These are phyloP conservation scores for Trichomonascus vanleenenianus DNA, from an alignment of 805 yeast species.

Conservation along the genomic window DNA sequence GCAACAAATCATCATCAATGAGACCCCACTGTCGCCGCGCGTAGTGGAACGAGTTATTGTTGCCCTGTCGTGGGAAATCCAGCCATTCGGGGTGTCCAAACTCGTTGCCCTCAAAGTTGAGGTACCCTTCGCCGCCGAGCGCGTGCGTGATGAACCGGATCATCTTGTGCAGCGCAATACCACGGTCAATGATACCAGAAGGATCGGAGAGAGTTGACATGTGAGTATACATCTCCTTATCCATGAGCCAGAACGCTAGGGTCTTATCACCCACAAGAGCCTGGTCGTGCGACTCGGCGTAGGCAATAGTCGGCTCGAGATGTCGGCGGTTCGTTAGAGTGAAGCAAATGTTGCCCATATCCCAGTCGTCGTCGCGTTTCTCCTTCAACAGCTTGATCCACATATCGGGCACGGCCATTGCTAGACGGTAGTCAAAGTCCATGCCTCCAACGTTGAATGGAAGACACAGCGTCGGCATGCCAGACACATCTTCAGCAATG, in stretches of 20 bases:
- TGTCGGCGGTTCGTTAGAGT: conserved; percentile 85
- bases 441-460: conserved; percentile 73
- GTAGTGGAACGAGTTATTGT: conserved; percentile 80
- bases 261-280: conserved; percentile 97
- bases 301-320: conserved; percentile 81
- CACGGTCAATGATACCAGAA: conserved; percentile 79
- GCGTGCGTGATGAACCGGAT: conserved; percentile 81
- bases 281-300: conserved; percentile 95
- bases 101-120: conserved; percentile 95
- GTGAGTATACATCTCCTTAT: conserved; percentile 94
- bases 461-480: conserved; percentile 91
- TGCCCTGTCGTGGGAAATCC: conserved; percentile 91
- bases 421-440: conserved; percentile 88
- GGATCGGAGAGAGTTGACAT: conserved; percentile 73
- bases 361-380: conserved; percentile 82
- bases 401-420: conserved; percentile 99
- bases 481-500: conserved; percentile 95
- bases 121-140: conserved; percentile 94
- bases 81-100: conserved; percentile 99
- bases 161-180: conserved; percentile 83
- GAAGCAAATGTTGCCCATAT: conserved; percentile 67
- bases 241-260: conserved; percentile 97
- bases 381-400: conserved; percentile 94
- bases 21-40: conserved; percentile 93
- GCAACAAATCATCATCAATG: conserved; percentile 66